These are phyloP conservation scores for Pythium graminicola DNA, from an alignment of 352 stramenopile genomes.

Conservation along the genomic window DNA sequence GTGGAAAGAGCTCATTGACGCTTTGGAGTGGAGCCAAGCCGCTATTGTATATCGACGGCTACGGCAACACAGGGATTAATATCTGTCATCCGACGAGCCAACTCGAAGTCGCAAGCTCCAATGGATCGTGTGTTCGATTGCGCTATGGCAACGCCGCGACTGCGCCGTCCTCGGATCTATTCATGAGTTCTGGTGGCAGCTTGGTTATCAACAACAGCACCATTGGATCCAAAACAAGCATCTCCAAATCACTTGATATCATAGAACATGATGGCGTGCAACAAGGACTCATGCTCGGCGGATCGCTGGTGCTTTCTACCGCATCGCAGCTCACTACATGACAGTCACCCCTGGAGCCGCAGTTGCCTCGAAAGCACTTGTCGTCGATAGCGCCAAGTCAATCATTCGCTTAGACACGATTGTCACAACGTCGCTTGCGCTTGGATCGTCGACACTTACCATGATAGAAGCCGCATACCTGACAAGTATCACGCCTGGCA, in stretches of 20 bases:
- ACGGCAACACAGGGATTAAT: neutral
- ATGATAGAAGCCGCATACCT: neutral
- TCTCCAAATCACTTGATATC: neutral
- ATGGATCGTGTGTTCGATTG: neutral
- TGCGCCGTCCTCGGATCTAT: no score
- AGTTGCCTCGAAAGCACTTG: neutral
- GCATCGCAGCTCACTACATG: neutral
- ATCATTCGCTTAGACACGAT: neutral
- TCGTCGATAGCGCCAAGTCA: neutral
- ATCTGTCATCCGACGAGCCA: neutral
- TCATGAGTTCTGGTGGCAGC: no score
- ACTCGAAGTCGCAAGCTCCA: neutral
- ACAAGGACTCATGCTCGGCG: neutral
- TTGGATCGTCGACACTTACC: neutral
- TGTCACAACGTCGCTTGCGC: neutral
- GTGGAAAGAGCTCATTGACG: neutral
- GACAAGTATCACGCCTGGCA: neutral
- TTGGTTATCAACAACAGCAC: no score
- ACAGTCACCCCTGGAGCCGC: neutral
- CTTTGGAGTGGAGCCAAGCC: neutral
- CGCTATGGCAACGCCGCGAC: neutral
- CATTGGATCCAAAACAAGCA: no score
- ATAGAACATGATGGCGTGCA: neutral
- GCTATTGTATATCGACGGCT: neutral
- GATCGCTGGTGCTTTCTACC: neutral